These are phyloP conservation scores for Cladophialophora yegresii DNA, from an alignment of 2,329 filamentous ascomycete genomes.

Conservation along the genomic window DNA sequence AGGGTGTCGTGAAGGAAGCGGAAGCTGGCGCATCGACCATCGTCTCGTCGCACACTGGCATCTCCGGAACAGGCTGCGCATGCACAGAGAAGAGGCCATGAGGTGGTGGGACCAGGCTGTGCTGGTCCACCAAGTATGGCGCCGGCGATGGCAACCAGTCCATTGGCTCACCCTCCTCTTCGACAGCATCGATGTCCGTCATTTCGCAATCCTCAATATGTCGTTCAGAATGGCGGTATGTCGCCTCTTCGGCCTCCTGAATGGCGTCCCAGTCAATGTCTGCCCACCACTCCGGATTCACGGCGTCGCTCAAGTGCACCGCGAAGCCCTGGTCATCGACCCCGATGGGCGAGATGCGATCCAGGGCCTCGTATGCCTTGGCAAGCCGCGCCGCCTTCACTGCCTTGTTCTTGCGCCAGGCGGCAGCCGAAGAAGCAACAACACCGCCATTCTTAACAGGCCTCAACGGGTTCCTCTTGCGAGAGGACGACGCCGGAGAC, in stretches of 20 bases:
- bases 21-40: too few relatives aligned
- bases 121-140: background rate
- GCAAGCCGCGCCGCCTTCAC: background rate
- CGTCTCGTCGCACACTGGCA: too few relatives aligned
- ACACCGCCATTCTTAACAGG: background rate
- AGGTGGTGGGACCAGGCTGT: background rate
- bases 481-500: background rate
- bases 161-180: background rate
- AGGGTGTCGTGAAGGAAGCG: too few relatives aligned
- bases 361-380: background rate
- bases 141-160: background rate
- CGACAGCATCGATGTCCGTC: background rate
- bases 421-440: background rate
- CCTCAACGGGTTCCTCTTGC: background rate
- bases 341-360: background rate
- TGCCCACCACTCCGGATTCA: background rate
- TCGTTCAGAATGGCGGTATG: background rate
- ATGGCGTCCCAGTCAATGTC: slow-evolving; percentile 8
- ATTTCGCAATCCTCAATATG: background rate
- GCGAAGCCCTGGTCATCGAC: background rate
- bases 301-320: slow-evolving; percentile 7
- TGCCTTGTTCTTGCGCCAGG: background rate
- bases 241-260: slow-evolving; percentile 3
- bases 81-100: background rate
- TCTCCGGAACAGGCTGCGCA: too few relatives aligned